Evolutionary conservation across 352 stramenopile species (phyloP).

Genomic region (Phytophthora tubulina): DNA sequence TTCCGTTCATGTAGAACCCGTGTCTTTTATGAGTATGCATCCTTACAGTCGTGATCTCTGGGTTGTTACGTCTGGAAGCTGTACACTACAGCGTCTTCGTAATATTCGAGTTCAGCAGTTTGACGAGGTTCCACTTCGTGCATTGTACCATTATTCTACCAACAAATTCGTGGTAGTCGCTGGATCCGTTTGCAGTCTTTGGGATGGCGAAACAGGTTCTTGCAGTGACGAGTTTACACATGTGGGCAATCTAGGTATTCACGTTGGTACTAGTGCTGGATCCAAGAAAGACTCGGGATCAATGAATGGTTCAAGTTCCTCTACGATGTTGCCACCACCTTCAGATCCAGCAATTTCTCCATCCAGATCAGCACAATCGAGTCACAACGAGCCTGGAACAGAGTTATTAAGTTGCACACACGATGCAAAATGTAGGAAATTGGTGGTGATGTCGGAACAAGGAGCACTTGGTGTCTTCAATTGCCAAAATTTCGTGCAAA

Average conservation of each 20-base stretch:
- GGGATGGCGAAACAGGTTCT: conserved; percentile 67
- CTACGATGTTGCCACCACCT: background rate
- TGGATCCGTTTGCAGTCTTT: conserved; percentile 72
- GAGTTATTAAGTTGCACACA: conserved; percentile 65
- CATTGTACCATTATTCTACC: conserved; percentile 76
- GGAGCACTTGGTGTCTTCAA: conserved; percentile 78
- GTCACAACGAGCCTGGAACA: conserved; percentile 36
- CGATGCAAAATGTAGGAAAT: conserved; percentile 68
- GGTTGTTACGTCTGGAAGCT: conserved; percentile 55
- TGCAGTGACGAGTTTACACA: conserved; percentile 70
- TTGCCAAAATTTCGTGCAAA: conserved; percentile 77
- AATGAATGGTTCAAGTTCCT: conserved; percentile 4
- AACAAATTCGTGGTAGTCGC: conserved; percentile 78
- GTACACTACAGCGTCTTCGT: conserved; percentile 66
- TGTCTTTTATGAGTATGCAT: conserved; percentile 65
- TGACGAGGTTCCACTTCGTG: conserved; percentile 73
- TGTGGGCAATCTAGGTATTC: conserved; percentile 39
- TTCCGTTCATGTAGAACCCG: conserved; percentile 64
- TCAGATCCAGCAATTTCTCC: conserved; percentile 1
- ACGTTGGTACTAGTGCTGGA: background rate
- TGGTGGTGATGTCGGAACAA: conserved; percentile 65
- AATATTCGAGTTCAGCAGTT: conserved; percentile 71
- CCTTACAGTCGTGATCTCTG: conserved; percentile 72
- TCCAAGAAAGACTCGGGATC: conserved; percentile 1
- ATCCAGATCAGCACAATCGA: conserved; percentile 15